Evolutionary conservation across 305 asterid species (phyloP), one percentile per base, ranked within the genome.

Genomic region (Fraxinus ornus): DNA sequence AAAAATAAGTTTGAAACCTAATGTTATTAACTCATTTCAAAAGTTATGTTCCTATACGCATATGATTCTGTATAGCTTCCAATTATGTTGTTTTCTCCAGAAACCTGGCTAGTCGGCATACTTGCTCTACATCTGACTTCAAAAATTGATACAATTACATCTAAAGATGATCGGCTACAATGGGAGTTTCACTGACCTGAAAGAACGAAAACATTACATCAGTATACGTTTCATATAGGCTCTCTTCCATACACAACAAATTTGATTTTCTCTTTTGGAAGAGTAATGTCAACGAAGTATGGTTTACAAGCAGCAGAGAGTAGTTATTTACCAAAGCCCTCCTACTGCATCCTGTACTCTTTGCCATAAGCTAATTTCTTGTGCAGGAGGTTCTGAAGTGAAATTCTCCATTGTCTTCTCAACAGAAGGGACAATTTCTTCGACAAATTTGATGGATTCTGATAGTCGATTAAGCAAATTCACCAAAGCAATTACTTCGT

Each of bases 401-500:
- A 89, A 86, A 80, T 80, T 79, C 81, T 85, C 87, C 88, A 85
- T 87, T 55, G 83, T 88, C 81, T 87, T 89, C 81, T 93, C 97
- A 49, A 89, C 83, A 17, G 88, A 81, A 22, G 97, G 94, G 75
- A 90, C 87, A 57, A 87, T 84, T 89, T 94, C 95, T 22, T 90
- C 30, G 30, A 28, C 30, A 28, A 28, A 28, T 28, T 89, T 90
- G 75, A 95, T 86, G 28, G 98, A 95, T 87, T 95, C 99, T 33
- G 99, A 94, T 17, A 95, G 90, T 57, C 97, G 93, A 81, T 93
- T 83, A 76, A 95, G 95, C 85, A 95, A 88, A 87, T 95, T 95
- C 86, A 93, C 80, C 85, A 95, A 88, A 79, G 99, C 99, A 87
- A 95, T 94, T 80, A 93, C 98, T 87, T 95, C 98, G 77, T 94